phyloP scores from a whole-genome alignment of 164 flowering plant species.

The Vitis labrusca region DNA sequence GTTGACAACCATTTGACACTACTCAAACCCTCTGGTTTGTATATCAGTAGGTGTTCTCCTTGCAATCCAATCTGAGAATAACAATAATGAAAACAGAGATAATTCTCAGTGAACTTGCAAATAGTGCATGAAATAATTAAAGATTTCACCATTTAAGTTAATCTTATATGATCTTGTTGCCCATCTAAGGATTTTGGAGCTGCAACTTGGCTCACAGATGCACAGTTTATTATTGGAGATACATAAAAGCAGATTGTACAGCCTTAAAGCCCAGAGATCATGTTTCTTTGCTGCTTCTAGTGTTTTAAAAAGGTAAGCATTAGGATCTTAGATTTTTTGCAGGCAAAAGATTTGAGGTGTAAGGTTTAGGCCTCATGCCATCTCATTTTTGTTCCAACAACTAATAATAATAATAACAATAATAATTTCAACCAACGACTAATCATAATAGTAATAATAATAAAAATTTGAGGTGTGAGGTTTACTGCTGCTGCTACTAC shows the following conservation, averaged over 20 bases:
- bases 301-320: background rate
- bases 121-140: background rate
- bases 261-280: background rate
- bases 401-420: too few species aligned
- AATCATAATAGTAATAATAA: too few species aligned
- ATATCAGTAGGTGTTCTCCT: conserved; percentile 77
- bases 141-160: background rate
- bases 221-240: background rate
- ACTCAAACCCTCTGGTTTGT: conserved; percentile 43
- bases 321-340: background rate
- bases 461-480: too few species aligned
- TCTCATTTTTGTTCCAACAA: background rate
- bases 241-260: background rate
- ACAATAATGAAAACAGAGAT: conserved; percentile 6
- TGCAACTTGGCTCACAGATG: background rate
- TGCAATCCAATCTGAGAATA: conserved; percentile 70
- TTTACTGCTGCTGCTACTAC: too few species aligned
- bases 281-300: background rate
- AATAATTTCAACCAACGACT: too few species aligned
- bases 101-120: background rate
- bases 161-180: background rate
- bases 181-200: background rate
- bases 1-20: conserved; percentile 64
- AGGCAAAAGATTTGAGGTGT: background rate
- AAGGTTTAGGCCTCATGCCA: background rate